A percentile compares a stretch with the other conserved stretches of the same genome.
phyloP scores from a whole-genome alignment of 371 early-diverging fungal genomes.

The Mucor velutinosus region DNA sequence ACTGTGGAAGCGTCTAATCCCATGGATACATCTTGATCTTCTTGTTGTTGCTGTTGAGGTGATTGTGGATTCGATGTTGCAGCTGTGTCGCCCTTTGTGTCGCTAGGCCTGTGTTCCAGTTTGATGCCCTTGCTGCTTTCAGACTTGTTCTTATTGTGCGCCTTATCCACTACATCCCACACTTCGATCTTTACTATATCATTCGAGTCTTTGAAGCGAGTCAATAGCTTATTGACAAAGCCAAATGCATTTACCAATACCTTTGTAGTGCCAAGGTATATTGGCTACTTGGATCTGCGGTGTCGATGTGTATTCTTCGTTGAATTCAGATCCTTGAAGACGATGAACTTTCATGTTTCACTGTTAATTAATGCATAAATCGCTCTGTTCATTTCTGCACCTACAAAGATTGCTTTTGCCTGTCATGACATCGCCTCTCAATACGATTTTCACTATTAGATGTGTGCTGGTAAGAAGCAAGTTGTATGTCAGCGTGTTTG shows the following conservation, averaged over 20 bases:
- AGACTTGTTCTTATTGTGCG: constrained; percentile 33
- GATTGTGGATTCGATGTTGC: constrained; percentile 9
- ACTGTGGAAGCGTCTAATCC: constrained; percentile 69
- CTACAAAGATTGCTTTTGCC: constrained; percentile 69
- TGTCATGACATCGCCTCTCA: constrained; percentile 69
- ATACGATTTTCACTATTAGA: constrained; percentile 64
- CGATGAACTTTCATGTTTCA: constrained; percentile 48
- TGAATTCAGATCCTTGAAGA: constrained; percentile 60
- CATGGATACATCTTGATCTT: constrained; percentile 12
- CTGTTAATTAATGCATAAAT: neutral
- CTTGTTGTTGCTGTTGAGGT: neutral
- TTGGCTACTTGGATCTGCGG: constrained; percentile 70
- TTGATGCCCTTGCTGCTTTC: constrained; percentile 37
- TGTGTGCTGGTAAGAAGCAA: neutral
- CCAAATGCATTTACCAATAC: constrained; percentile 22
- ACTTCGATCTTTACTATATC: constrained; percentile 72
- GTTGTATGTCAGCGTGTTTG: neutral
- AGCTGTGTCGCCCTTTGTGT: neutral
- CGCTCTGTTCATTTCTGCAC: constrained; percentile 13
- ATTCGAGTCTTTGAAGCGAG: constrained; percentile 33
- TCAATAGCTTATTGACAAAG: neutral
- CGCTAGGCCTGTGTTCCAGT: constrained; percentile 31
- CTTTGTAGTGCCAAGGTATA: constrained; percentile 69
- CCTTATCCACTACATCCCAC: constrained; percentile 74
- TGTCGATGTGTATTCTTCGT: constrained; percentile 54